Evolutionary conservation across 2,329 filamentous ascomycete species (phyloP).

Genomic region (Coleophoma crateriformis): DNA sequence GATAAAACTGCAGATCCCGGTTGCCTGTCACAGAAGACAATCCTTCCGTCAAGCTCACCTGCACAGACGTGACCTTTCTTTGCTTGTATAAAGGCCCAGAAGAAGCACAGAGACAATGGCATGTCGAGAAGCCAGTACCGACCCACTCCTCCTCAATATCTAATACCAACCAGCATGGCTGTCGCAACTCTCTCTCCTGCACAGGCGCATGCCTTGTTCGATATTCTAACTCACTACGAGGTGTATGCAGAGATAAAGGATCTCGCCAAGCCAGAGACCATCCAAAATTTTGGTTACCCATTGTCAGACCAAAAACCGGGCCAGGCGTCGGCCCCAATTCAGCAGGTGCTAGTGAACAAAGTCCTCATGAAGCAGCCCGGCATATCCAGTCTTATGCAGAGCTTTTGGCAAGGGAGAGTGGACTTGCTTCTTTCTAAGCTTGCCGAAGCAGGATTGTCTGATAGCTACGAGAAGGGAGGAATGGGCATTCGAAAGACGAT

Average conservation of each 20-base stretch:
- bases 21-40: no score
- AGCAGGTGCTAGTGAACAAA: conserved; percentile 62
- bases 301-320: conserved; percentile 38
- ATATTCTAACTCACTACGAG: conserved; percentile 22
- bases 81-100: no score
- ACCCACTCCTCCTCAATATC: not conserved
- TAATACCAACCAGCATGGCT: not conserved
- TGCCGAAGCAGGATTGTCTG: conserved; percentile 64
- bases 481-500: conserved; percentile 71
- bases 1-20: no score
- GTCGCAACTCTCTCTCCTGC: conserved; percentile 1
- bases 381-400: conserved; percentile 52
- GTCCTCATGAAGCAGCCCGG: conserved; percentile 64
- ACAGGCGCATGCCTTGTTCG: conserved; percentile 19
- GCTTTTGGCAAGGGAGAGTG: conserved; percentile 61
- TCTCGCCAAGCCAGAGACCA: conserved; percentile 61
- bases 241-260: conserved; percentile 64
- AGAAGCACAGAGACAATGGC: no score
- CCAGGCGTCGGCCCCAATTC: conserved; percentile 53
- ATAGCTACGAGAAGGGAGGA: conserved; percentile 76
- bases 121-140: no score
- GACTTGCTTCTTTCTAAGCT: conserved; percentile 56
- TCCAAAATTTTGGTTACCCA: conserved; percentile 64
- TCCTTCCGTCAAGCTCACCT: no score
- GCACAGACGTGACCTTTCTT: no score